These are phyloP conservation scores for Candida chauliodis DNA, from an alignment of 805 yeast genomes.

Conservation along the genomic window DNA sequence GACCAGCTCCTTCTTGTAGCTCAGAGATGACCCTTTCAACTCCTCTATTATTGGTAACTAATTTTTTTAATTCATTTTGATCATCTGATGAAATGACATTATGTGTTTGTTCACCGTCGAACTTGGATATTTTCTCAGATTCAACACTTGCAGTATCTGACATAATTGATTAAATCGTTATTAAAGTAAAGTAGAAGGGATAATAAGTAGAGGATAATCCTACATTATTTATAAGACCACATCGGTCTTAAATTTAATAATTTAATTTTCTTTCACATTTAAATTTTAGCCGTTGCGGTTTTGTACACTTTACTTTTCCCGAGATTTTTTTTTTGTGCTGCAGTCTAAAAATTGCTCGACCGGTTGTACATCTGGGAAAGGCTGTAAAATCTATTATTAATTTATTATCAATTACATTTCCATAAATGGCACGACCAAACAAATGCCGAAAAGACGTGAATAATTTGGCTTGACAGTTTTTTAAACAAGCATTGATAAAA, in stretches of 20 bases:
- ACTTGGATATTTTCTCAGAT: slow-evolving; percentile 8
- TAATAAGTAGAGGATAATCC: not conserved
- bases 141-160: slow-evolving; percentile 7
- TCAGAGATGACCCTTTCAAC: slow-evolving; percentile 35
- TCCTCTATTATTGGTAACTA: slow-evolving; percentile 29
- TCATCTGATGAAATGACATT: slow-evolving; percentile 15
- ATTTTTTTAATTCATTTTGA: slow-evolving; percentile 19
- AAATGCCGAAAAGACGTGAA: no score
- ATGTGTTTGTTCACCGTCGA: slow-evolving; percentile 8
- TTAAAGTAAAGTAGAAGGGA: not conserved
- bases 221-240: not conserved
- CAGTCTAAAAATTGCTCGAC: not conserved
- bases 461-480: no score
- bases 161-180: not conserved
- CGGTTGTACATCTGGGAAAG: not conserved
- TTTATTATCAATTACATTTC: no score
- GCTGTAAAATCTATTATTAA: no score
- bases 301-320: not conserved
- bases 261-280: not conserved
- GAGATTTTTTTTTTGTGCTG: not conserved
- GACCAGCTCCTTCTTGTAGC: slow-evolving; percentile 43
- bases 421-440: no score
- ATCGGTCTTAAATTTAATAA: not conserved
- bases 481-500: no score
- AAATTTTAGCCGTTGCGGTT: slow-evolving; percentile 2